Percentiles rank a stretch among this genome's conserved stretches.
phyloP scores from a whole-genome alignment of 2,329 filamentous ascomycete species.

The Trichophyton mentagrophytes region DNA sequence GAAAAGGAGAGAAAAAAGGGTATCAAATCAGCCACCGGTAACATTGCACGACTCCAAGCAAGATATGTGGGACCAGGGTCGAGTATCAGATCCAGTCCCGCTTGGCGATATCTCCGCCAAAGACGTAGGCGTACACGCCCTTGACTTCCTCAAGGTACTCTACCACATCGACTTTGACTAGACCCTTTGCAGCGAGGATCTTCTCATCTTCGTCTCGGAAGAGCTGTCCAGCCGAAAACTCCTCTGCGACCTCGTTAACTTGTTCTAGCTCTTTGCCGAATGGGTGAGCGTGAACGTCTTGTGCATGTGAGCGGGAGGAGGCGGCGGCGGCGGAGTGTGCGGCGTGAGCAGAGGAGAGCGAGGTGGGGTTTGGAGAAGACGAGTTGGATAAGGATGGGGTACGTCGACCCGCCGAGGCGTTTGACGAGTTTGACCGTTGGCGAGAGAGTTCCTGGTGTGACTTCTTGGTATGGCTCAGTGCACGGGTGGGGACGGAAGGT shows the following conservation, averaged over 20 bases:
- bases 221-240: constrained; percentile 55
- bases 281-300: constrained; percentile 47
- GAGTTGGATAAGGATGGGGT: not conserved
- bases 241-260: constrained; percentile 84
- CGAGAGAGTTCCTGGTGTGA: constrained; percentile 64
- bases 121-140: constrained; percentile 51
- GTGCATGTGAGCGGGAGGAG: not conserved
- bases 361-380: constrained; percentile 23
- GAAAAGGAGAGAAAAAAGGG: not conserved
- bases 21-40: not conserved
- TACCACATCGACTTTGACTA: constrained; percentile 61
- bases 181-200: constrained; percentile 54
- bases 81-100: constrained; percentile 30
- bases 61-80: not conserved
- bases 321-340: constrained; percentile 6
- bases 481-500: constrained; percentile 62
- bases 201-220: constrained; percentile 61
- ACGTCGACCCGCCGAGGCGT: constrained; percentile 27
- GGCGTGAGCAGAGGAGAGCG: constrained; percentile 23
- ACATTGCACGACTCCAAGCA: not conserved
- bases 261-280: constrained; percentile 85
- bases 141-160: constrained; percentile 78
- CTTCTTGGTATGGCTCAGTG: constrained; percentile 80
- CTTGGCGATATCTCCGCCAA: constrained; percentile 30
- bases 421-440: constrained; percentile 47